A percentile compares a stretch with the other conserved stretches of the same genome.
Conservation (phyloP, 371 early-diverging fungal genomes). For the Chytridiales sp. region DNA sequence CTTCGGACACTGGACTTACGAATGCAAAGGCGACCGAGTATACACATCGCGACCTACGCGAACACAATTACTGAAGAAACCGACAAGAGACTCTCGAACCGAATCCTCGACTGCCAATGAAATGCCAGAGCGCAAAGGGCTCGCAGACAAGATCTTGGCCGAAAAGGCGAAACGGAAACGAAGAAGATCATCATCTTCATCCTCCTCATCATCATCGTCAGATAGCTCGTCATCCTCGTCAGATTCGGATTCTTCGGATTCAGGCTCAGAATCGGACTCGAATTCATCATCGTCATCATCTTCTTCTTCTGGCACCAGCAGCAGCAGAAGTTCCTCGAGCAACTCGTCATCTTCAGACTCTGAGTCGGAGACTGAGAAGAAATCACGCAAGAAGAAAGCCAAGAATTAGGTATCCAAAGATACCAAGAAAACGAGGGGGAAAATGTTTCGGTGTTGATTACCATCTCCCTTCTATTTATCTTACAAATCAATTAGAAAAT, state of each 20-base stretch:
- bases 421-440: too few species aligned
- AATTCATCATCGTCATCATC: too few species aligned
- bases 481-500: too few species aligned
- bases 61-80: not conserved
- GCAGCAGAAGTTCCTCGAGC: too few species aligned
- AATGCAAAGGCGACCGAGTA: conserved; percentile 2
- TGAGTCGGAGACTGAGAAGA: too few species aligned
- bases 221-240: not conserved
- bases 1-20: conserved; percentile 14
- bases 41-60: conserved; percentile 6
- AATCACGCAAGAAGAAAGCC: too few species aligned
- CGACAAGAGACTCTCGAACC: not conserved
- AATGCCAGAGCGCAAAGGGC: not conserved
- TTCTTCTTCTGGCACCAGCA: too few species aligned
- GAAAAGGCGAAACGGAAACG: conserved; percentile 5
- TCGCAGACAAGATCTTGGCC: conserved; percentile 15
- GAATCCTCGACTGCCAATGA: conserved; percentile 1
- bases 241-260: not conserved
- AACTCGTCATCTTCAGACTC: too few species aligned
- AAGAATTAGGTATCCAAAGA: too few species aligned
- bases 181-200: conserved; percentile 2
- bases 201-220: not conserved
- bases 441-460: too few species aligned
- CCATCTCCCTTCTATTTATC: too few species aligned
- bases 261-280: too few species aligned